phyloP scores from a whole-genome alignment of 495 filamentous ascomycete species.

The Penicillium goetzii region DNA sequence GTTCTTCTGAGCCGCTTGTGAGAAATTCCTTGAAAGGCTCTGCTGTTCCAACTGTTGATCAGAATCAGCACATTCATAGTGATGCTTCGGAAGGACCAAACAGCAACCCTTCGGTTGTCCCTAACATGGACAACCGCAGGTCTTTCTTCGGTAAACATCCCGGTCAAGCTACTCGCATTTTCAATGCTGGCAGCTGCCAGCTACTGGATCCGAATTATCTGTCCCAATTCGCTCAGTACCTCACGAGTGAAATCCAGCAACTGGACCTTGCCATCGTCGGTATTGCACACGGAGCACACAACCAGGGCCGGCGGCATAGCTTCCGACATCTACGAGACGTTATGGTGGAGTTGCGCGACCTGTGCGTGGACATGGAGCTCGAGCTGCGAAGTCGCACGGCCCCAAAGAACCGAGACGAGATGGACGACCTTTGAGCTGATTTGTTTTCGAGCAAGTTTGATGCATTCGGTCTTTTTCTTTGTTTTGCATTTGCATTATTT shows the following conservation, averaged over 20 bases:
- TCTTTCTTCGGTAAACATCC: not conserved
- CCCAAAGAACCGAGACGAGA: not conserved
- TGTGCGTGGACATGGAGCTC: not conserved
- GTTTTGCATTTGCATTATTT: not conserved
- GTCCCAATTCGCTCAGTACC: not conserved
- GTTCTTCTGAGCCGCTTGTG: not conserved
- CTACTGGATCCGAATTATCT: not conserved
- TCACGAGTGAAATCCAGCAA: not conserved
- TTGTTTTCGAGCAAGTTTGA: not conserved
- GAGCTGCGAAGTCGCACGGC: not conserved
- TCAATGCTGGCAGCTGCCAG: not conserved
- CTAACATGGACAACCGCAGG: not conserved
- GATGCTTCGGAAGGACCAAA: not conserved
- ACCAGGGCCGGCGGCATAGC: not conserved
- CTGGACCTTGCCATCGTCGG: not conserved
- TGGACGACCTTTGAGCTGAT: not conserved
- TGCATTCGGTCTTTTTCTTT: not conserved
- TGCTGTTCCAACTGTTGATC: not conserved
- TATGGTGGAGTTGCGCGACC: not conserved
- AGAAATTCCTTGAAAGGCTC: not conserved
- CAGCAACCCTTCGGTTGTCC: not conserved
- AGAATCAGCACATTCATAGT: not conserved
- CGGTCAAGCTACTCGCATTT: not conserved
- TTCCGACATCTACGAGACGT: not conserved
- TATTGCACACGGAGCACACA: not conserved